A percentile compares a stretch with the other conserved stretches of the same genome.
Conservation (phyloP, 345 rosid genomes). For the Durio zibethinus region DNA sequence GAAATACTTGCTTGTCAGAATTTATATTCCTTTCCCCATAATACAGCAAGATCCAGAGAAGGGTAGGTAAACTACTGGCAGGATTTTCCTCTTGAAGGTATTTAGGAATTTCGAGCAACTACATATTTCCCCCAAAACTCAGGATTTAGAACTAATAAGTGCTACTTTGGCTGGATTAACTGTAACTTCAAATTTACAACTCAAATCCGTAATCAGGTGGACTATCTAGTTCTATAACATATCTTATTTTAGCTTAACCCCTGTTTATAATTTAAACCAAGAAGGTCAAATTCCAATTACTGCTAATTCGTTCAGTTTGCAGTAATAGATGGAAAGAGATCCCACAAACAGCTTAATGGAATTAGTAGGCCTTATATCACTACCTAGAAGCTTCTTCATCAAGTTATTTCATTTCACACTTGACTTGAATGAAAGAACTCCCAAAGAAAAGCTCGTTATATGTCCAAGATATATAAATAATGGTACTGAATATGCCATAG, state of each 20-base stretch:
- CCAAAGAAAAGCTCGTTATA: no score
- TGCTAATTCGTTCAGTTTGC: not conserved
- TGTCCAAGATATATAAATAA: no score
- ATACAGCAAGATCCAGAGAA: not conserved
- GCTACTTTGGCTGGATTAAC: not conserved
- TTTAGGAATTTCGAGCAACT: not conserved
- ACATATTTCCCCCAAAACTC: not conserved
- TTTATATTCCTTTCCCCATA: not conserved
- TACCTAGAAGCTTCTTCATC: no score
- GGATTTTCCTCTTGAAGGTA: not conserved
- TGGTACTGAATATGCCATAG: no score
- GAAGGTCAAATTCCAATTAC: not conserved
- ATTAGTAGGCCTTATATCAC: not conserved
- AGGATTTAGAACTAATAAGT: not conserved
- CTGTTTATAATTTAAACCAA: not conserved
- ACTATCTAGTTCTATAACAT: not conserved
- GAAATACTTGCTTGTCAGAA: not conserved
- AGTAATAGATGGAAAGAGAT: not conserved
- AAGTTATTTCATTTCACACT: no score
- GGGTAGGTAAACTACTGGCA: not conserved
- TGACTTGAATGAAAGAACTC: no score
- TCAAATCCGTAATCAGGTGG: not conserved
- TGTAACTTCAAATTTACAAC: not conserved
- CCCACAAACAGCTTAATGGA: not conserved
- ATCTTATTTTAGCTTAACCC: not conserved